Conservation (phyloP, 176 grass and related monocot species). For the Musa schizocarpa region DNA sequence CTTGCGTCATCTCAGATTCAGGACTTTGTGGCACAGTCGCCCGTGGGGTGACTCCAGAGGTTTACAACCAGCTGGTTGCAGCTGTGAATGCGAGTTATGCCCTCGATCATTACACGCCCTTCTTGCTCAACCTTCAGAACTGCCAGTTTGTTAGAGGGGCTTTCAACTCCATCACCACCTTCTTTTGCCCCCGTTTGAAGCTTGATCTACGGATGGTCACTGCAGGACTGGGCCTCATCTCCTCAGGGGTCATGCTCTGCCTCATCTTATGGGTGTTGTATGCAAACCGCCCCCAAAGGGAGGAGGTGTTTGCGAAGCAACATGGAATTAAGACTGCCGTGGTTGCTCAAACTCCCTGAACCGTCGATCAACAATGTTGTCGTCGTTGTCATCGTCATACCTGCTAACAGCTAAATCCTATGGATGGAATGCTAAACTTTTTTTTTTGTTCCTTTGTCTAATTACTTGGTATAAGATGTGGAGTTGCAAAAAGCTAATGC, state of each 20-base stretch:
- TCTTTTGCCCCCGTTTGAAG: conserved; percentile 2
- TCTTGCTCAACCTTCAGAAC: conserved; percentile 21
- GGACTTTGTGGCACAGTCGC: conserved; percentile 17
- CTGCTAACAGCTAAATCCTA: no score
- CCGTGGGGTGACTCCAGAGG: conserved; percentile 33
- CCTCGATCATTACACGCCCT: conserved; percentile 31
- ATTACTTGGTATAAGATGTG: no score
- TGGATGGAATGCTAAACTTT: no score
- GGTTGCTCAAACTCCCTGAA: background rate
- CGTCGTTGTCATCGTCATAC: no score
- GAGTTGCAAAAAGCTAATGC: no score
- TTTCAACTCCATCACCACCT: conserved; percentile 4
- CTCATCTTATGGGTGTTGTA: conserved; percentile 10
- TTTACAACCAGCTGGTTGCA: conserved; percentile 31
- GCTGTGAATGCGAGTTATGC: conserved; percentile 41
- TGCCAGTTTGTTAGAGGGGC: conserved; percentile 11
- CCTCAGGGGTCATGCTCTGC: background rate
- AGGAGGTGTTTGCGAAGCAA: conserved; percentile 21
- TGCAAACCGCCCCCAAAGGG: conserved; percentile 23
- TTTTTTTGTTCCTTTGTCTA: no score
- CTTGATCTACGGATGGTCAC: conserved; percentile 16
- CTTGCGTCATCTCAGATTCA: conserved; percentile 12
- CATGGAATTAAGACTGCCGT: background rate
- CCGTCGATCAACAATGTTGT: no score
- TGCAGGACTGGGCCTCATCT: background rate